Evolutionary conservation across 352 stramenopile genomes (phyloP), one percentile per base, ranked within the genome.

Genomic region (Phytophthora constricta): DNA sequence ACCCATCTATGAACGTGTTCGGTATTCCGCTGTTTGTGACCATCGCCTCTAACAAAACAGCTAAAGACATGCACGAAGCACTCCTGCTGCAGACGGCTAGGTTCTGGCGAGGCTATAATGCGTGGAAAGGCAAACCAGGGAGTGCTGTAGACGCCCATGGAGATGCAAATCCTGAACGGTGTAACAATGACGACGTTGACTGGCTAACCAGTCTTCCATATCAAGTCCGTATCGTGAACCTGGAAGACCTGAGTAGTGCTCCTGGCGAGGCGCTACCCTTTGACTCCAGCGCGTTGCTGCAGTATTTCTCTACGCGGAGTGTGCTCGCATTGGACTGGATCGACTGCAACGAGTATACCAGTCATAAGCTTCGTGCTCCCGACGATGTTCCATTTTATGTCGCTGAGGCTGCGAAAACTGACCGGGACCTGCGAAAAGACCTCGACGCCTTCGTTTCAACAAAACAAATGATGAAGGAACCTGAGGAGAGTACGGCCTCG

Each of bases 271-370:
- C 58, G 2, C 48, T 93, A n/a, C 81, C 84, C 0, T 67, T 73
- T 14, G 79, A 93, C 51, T 66, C 60, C 10, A 86, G 74, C 25
- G 63, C 69, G 2, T 68, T 96, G n/a, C 56, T 96, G 17, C 78
- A 88, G 54, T 77, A 92, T 52, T 92, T 94, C 43, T 84, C 80
- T 1, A 80, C 84, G 20, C 82, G 84, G 17, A 92, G 86, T 65
- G 82, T 96, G n/a, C 60, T 96, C 39, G 85, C 85, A 13, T 42
- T 96, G 11, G 86, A 96, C 61, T 96, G 87, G 87, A 62, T 49
- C 10, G 59, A 76, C 53, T 72, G 68, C 33, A 52, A 74, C 10
- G 70, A 83, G 5, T 76, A 82, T 31, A 46, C 41, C 1, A 77
- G 25, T 16, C 56, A 71, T 17, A 62, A 79, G 55, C 55, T 69